Evolutionary conservation across 2,329 filamentous ascomycete species (phyloP).

Genomic region (Hymenoscyphus albidus): DNA sequence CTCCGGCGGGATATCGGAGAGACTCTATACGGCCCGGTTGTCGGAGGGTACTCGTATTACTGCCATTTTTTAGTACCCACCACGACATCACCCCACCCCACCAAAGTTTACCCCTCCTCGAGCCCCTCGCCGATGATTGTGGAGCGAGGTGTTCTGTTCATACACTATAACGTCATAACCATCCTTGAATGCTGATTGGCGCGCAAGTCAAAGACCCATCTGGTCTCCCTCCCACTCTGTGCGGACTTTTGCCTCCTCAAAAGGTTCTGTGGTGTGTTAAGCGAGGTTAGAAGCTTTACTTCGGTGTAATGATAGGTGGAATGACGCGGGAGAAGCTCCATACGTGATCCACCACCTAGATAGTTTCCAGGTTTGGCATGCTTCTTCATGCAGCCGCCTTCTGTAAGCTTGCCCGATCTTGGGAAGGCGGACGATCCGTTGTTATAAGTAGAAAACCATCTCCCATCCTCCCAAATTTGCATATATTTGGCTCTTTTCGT

Average conservation of each 20-base stretch:
- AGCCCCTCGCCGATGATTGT: not conserved
- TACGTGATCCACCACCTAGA: not conserved
- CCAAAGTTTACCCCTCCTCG: not conserved
- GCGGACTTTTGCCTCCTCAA: slow-evolving; percentile 7
- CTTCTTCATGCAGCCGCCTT: not conserved
- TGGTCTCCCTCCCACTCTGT: slow-evolving; percentile 3
- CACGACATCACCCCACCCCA: not conserved
- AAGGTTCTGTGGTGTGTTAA: not conserved
- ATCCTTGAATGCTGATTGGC: slow-evolving; percentile 3
- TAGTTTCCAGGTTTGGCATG: not conserved
- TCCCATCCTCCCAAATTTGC: slow-evolving; percentile 10
- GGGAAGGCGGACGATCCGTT: not conserved
- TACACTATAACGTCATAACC: not conserved
- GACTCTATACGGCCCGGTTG: not conserved
- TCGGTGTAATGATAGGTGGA: not conserved
- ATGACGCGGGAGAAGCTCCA: not conserved
- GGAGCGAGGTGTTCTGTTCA: not conserved
- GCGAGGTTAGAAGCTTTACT: not conserved
- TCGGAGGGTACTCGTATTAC: not conserved
- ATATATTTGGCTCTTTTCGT: not conserved
- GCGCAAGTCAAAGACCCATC: not conserved
- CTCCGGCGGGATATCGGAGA: not conserved
- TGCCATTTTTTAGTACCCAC: not conserved
- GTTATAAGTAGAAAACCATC: slow-evolving; percentile 20
- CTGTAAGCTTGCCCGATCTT: not conserved